Evolutionary conservation across 208 protist species (phyloP), one percentile per base, ranked within the genome.

Genomic region (Acanthamoeba sp.): DNA sequence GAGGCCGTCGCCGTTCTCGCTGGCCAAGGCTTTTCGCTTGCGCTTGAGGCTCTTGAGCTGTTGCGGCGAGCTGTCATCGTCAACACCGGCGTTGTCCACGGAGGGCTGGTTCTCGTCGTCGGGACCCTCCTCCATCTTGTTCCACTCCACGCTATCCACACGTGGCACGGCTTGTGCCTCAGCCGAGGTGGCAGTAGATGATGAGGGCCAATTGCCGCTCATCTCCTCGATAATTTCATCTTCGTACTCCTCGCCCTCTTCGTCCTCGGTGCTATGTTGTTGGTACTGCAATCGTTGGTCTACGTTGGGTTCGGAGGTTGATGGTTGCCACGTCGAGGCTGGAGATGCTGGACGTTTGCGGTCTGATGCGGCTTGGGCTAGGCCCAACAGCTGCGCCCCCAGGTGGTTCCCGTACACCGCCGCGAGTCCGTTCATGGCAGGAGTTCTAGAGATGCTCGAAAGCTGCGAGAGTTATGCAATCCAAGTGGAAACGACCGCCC

Each of bases 391-490:
- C 34, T 76, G 66, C 66, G 66, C 66, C 34, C 66, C 66, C 0
- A 76, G 66, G 66, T 76, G 66, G 32, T 76, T 76, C 14, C 66
- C 66, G 66, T 76, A 76, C 18, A 76, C 66, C n/a, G 66, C 66
- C 2, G 66, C 66, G 14, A 76, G 66, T 76, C 66, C 66, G 66
- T 62, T 62, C 55, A 62, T 62, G 52, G 45, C 3, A 48, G 45
- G 45, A 48, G n/a, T n/a, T n/a, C n/a, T n/a, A n/a, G n/a, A n/a
- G 45, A 50, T 50, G 45, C 4, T 50, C 45, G 9, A 29, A 55
- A 55, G 18, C 45, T 50, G 48, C 50, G 24, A 18, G 48, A 52
- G 48, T 24, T 14, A 7, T 55, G 10, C 24, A 20, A 55, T 55
- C 18, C 50, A n/a, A n/a, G n/a, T n/a, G n/a, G n/a, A n/a, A n/a